Base-by-base conservation (phyloP, 2,329 filamentous ascomycete species). In the Phyllosticta paracitricarpa region DNA sequence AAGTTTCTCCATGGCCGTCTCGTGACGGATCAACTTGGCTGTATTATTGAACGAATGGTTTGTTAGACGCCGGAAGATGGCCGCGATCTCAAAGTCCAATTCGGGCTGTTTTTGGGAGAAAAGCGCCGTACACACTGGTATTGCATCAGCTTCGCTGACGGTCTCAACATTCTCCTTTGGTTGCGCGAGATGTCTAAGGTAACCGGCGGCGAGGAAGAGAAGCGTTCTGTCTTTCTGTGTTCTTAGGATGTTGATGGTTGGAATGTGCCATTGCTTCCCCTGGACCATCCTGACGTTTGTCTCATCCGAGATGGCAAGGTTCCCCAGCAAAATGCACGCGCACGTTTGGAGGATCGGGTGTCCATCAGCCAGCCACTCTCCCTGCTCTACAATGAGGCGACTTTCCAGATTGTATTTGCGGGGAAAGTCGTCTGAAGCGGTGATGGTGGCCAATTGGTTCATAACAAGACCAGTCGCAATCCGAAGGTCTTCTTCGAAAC, bases 1-100 rank as follows among this genome's bases (percentile, higher is more conserved):
- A 7, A 62, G 60, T 10, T 51, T 48, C 28, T 14, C 52, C 51
- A 62, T 14, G 12, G 51, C 30, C 24, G 5, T n/a, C n/a, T 24
- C 4, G 12, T 55, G 33, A 12, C 24, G 10, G 33, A 57, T 52
- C 17, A 62, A 35, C 10, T 35, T 25, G 8, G n/a, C 51, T 14
- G 60, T 52, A 25, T 35, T 58, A 30, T 17, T 25, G 35, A 14
- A 33, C 8, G 60, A 62, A 56, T 62, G 25, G 60, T 62, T 62
- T 51, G 55, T 56, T 66, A 79, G 78, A 0, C 72, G 77, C 4
- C 77, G 72, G 0, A 75, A 73, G 10, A 78, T 71, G 10, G 73
- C 71, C 0, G 71, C 77, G 9, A 79, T 62, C 58, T 79, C 77
- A 63, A 78, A 79, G 48, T 71, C 60, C 19, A 62, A 35, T 30